Evolutionary conservation across 805 yeast species (phyloP), one percentile per base, ranked within the genome.

Genomic region (Metschnikowia shivogae): DNA sequence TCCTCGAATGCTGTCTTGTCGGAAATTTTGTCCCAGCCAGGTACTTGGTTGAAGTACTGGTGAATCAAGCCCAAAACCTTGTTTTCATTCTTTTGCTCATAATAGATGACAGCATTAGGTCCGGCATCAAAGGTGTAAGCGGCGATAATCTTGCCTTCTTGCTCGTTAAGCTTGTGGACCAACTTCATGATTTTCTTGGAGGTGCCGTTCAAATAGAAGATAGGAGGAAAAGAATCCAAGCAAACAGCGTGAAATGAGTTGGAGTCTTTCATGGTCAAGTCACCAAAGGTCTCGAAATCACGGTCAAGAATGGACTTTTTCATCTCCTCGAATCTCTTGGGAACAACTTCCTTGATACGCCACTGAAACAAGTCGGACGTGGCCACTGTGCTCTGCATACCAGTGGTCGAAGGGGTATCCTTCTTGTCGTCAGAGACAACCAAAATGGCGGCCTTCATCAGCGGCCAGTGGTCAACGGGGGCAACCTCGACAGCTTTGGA

Each of bases 81-180:
- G n/a, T 68, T 56, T 67, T 89, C 96, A 66, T 92, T 79, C 58
- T 81, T 73, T 53, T 77, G 77, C 61, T 84, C 81, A 63, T 93
- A 93, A 70, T 93, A 93, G 49, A 93, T 78, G 36, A 93, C 99
- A 17, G 97, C 96, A 68, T 93, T 93, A 67, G 99, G 99, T 62
- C 99, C 99, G 28, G 99, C 99, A 66, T 93, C 99, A 61, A 86
- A 93, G 1, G 99, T 93, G 67, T 93, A 93, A 32, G 98, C 98
- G 10, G 96, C 99, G 44, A 92, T 76, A 10, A 77, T 76, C 58
- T 77, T 73, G 42, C 86, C 87, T 30, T 78, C 82, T 4, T 63
- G 54, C 52, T 76, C 82, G 61, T 93, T 93, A 62, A 93, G 79
- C 44, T 74, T 70, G 65, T 93, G 95, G 19, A 54, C 44, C 52